A percentile compares a stretch with the other conserved stretches of the same genome.
phyloP scores from a whole-genome alignment of 768 basidiomycete genomes.

The Galerina marginata region DNA sequence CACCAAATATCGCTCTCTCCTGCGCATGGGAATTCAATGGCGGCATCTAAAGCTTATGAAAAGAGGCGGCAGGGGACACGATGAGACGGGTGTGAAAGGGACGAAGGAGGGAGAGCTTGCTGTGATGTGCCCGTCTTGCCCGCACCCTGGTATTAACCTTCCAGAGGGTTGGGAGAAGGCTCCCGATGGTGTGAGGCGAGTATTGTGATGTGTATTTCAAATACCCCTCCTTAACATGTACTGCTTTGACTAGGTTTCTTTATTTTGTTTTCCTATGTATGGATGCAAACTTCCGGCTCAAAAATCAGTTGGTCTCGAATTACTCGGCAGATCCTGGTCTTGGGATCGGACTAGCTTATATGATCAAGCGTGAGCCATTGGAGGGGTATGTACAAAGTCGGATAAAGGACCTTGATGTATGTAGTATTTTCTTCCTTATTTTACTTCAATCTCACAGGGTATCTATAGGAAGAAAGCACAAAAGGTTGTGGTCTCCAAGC shows the following conservation, averaged over 20 bases:
- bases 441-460: background rate
- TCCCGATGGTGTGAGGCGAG: background rate
- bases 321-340: background rate
- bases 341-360: background rate
- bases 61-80: background rate
- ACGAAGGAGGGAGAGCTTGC: background rate
- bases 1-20: background rate
- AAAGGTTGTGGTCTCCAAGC: background rate
- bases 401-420: background rate
- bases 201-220: background rate
- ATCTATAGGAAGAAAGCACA: background rate
- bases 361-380: background rate
- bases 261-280: background rate
- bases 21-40: background rate
- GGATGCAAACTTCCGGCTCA: background rate
- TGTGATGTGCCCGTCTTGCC: background rate
- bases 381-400: background rate
- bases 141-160: background rate
- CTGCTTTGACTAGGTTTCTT: background rate
- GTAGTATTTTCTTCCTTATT: background rate
- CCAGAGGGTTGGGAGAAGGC: background rate
- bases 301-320: background rate
- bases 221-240: background rate
- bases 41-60: background rate
- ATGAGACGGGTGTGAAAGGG: background rate